Base-by-base conservation (phyloP, 2,329 filamentous ascomycete genomes). In the Fusarium verticillioides region DNA sequence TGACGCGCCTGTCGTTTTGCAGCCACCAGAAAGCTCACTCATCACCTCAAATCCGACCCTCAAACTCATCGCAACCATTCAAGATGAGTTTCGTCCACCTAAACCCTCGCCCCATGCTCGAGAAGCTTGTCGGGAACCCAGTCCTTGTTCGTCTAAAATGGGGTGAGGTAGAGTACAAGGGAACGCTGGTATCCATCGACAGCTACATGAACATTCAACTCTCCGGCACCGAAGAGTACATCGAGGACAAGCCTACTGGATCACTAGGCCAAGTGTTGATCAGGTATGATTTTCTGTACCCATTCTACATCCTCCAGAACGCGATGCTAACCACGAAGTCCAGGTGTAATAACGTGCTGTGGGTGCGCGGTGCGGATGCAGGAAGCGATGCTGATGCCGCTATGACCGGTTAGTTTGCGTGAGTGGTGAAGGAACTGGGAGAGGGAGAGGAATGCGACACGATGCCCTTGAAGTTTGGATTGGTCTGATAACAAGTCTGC, bases 171-270 rank as follows among this genome's bases (percentile, higher is more conserved):
- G 96, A 99, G 84, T 99, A 99, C 89, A 97, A 96, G 83, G 96
- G 96, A 82, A 90, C 90, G 75, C 90, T 99, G 72, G 93, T 97
- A 80, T 96, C 93, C 78, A 94, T 97, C 80, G 96, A 99, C 86
- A 95, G 93, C 81, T 99, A 99, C 87, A 98, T 99, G 96, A 99
- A 99, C 86, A 91, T 99, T 74, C 95, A 98, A 85, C 89, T 99
- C 73, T 91, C 92, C 75, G 92, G 93, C 78, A 95, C 96, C 58
- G 94, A 97, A 84, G 96, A 99, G 84, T 98, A 92, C 84, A 93
- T 97, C 80, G 91, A 95, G 81, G 92, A 94, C 77, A 93, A 97
- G 88, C 92, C 91, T 82, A 94, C 93, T 40, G 96, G 95, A 64
- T 90, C 90, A 54, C 85, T 99, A 75, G 96, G 96, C 11, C 93